Evolutionary conservation across 1,284 basidiomycete genomes (phyloP).

Genomic region (Fomitopsis palustris): DNA sequence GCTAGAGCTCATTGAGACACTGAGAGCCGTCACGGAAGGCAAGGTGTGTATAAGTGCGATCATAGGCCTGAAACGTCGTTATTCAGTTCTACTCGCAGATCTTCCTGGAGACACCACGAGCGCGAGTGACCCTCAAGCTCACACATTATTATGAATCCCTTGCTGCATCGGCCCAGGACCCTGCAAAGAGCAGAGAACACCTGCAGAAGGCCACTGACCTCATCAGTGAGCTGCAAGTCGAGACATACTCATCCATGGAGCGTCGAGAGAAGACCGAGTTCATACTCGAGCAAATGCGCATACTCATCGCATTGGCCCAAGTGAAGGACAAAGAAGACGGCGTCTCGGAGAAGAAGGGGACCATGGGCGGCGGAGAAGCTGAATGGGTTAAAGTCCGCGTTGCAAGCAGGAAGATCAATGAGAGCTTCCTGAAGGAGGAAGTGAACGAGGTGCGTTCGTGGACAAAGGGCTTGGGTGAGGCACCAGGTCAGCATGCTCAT

Average conservation of each 20-base stretch:
- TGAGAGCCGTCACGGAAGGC: slow-evolving; percentile 92
- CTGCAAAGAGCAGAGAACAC: slow-evolving; percentile 56
- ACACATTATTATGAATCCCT: slow-evolving; percentile 81
- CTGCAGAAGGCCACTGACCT: slow-evolving; percentile 85
- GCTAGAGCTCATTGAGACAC: slow-evolving; percentile 85
- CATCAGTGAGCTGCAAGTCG: slow-evolving; percentile 93
- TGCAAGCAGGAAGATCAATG: slow-evolving; percentile 92
- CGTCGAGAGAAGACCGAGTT: slow-evolving; percentile 98
- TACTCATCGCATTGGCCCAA: slow-evolving; percentile 71
- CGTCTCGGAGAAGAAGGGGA: slow-evolving; percentile 54
- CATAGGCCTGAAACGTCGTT: not conserved
- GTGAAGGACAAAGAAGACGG: slow-evolving; percentile 60
- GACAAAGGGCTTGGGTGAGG: not conserved
- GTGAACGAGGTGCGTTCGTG: slow-evolving; percentile 77
- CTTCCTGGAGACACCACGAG: slow-evolving; percentile 95
- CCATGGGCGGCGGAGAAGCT: slow-evolving; percentile 66
- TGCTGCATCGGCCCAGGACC: slow-evolving; percentile 37
- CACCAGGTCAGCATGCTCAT: slow-evolving; percentile 8
- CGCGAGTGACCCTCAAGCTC: slow-evolving; percentile 86
- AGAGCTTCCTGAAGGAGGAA: slow-evolving; percentile 87
- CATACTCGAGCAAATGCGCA: slow-evolving; percentile 96
- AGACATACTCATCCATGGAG: slow-evolving; percentile 99
- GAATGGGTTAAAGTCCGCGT: slow-evolving; percentile 93
- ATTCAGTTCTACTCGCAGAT: slow-evolving; percentile 52
- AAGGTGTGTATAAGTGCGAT: slow-evolving; percentile 60